Base-by-base conservation (phyloP, 139 green algal genomes). In the Chlamydomonas sp. region DNA sequence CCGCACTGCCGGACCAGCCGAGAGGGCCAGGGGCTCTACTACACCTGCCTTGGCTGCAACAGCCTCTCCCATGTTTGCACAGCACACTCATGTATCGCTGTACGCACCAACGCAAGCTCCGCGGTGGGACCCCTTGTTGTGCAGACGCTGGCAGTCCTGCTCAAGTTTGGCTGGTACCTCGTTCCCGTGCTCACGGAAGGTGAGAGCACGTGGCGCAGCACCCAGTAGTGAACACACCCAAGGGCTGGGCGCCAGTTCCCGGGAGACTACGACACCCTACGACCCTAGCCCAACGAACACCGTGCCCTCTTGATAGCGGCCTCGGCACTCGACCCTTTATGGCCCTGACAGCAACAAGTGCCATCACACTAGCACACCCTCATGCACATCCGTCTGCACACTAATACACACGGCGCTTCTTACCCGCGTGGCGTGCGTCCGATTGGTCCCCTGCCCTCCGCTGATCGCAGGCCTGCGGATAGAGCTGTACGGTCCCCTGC, bases 101-200 rank as follows among this genome's bases (percentile, higher is more conserved):
- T 61, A 12, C 73, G 5, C 75, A n/a, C 75, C 31, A 63, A 6
- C 62, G 5, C 17, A 73, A 73, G 12, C 7, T 73, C 14, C 67
- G 67, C 12, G 14, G 49, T 49, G 69, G 31, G 31, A 49, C 31
- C 31, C 31, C 31, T 2, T 3, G 1, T 3, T 3, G 15, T 60
- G 10, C 83, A 88, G 83, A 76, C 83, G 2, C 7, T 7, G 49
- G 8, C 69, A 2, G n/a, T 82, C 5, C 6, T 81, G 2, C 75
- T 88, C 7, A 88, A 88, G 74, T 7, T 81, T 17, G 7, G 1
- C 57, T 88, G 74, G 73, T 61, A 57, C 17, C 1, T 68, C 4
- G 77, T 79, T 5, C 83, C 83, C 2, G 16, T 82, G 16, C 14
- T 73, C 20, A n/a, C 61, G 3, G 74, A 81, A 17, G 83, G 83